These are phyloP conservation scores for Sisymbrium altissimum DNA, from an alignment of 345 rosid species.

Conservation along the genomic window DNA sequence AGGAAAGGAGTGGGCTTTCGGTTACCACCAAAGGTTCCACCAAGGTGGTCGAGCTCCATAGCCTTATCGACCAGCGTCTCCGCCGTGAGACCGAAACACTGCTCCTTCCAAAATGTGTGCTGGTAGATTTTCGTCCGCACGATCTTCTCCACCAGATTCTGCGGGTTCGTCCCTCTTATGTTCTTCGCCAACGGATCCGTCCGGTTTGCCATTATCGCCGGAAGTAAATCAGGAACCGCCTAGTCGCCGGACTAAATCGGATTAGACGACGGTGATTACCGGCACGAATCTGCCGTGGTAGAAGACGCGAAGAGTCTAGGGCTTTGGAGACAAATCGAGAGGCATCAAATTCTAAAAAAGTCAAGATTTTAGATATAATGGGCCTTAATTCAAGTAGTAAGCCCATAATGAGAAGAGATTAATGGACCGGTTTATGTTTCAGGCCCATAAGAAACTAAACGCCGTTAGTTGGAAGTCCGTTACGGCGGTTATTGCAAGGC, in stretches of 20 bases:
- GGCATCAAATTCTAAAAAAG: not conserved
- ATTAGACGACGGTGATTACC: not conserved
- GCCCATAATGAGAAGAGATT: not conserved
- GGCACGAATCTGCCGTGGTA: not conserved
- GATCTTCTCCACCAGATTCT: slow-evolving; percentile 84
- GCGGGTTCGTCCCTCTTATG: slow-evolving; percentile 84
- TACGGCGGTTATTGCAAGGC: slow-evolving; percentile 10
- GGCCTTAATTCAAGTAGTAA: not conserved
- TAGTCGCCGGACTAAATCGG: not conserved
- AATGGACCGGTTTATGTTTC: not conserved
- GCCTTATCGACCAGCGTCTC: slow-evolving; percentile 91
- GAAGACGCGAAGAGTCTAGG: slow-evolving; percentile 23
- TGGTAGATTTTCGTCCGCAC: slow-evolving; percentile 74
- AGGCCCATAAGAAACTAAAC: slow-evolving; percentile 11
- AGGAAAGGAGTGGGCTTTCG: slow-evolving; percentile 84
- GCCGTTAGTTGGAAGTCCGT: slow-evolving; percentile 28
- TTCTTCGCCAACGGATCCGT: slow-evolving; percentile 89
- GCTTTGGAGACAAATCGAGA: not conserved
- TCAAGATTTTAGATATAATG: not conserved
- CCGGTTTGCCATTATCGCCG: slow-evolving; percentile 61
- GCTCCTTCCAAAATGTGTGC: slow-evolving; percentile 90
- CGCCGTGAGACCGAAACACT: slow-evolving; percentile 84
- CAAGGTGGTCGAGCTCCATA: slow-evolving; percentile 88
- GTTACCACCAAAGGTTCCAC: slow-evolving; percentile 84
- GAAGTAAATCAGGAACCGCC: not conserved